Conservation (phyloP, 805 yeast species). For the Zygoascus ofunaensis region DNA sequence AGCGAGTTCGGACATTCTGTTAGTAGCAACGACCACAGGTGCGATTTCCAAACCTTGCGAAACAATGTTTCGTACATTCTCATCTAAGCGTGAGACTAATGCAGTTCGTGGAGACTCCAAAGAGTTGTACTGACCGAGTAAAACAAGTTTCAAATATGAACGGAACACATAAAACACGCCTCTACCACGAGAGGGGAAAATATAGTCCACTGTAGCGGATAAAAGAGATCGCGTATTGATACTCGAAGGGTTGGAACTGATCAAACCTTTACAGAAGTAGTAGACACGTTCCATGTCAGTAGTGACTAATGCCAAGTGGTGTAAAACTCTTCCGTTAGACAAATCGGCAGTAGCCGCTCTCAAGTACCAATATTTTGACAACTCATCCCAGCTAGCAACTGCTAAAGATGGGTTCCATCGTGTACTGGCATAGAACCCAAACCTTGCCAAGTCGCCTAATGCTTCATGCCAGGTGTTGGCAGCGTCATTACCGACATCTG, state of each 20-base stretch:
- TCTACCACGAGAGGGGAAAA: neutral
- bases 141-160: neutral
- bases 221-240: neutral
- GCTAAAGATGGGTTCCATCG: constrained; percentile 45
- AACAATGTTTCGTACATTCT: too few relatives aligned
- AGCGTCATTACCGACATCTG: constrained; percentile 20
- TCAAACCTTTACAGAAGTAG: constrained; percentile 20
- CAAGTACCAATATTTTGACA: constrained; percentile 78
- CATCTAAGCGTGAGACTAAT: neutral
- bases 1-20: neutral
- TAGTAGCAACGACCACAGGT: neutral
- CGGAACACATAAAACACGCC: neutral
- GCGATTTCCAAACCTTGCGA: neutral
- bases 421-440: constrained; percentile 57
- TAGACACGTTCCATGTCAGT: constrained; percentile 38
- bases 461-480: constrained; percentile 63
- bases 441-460: constrained; percentile 74
- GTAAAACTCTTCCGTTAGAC: constrained; percentile 79
- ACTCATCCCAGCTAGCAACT: constrained; percentile 75
- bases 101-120: neutral
- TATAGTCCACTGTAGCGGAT: neutral
- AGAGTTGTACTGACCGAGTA: neutral
- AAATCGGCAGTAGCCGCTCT: constrained; percentile 63
- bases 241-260: neutral
- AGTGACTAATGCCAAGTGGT: constrained; percentile 82